Evolutionary conservation across 2,329 filamentous ascomycete genomes (phyloP).

Genomic region (Bertia moriformis): DNA sequence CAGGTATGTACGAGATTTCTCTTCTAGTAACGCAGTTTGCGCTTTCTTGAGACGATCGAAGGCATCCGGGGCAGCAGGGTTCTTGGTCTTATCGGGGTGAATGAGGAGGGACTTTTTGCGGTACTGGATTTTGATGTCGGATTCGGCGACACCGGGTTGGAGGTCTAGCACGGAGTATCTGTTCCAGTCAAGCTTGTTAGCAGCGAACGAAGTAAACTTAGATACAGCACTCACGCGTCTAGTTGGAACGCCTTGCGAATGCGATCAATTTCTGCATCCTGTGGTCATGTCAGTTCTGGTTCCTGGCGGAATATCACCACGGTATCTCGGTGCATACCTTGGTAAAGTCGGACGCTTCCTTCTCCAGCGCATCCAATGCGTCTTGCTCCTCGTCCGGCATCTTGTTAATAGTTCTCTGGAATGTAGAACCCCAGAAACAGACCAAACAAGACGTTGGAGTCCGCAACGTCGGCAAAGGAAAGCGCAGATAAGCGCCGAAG

Average conservation of each 20-base stretch:
- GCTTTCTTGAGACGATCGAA: slow-evolving; percentile 64
- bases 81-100: slow-evolving; percentile 62
- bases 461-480: neutral
- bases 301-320: slow-evolving; percentile 1
- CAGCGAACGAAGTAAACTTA: neutral
- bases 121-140: slow-evolving; percentile 60
- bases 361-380: slow-evolving; percentile 46
- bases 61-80: slow-evolving; percentile 55
- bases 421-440: too few species aligned
- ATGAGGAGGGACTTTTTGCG: slow-evolving; percentile 64
- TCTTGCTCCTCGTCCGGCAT: slow-evolving; percentile 34
- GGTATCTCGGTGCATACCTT: slow-evolving; percentile 30
- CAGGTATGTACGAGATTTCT: slow-evolving; percentile 49
- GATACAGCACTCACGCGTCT: slow-evolving; percentile 53
- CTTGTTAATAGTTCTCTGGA: too few species aligned
- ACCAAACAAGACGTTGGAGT: too few species aligned
- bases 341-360: slow-evolving; percentile 52
- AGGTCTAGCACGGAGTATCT: slow-evolving; percentile 62
- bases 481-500: neutral
- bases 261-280: slow-evolving; percentile 61
- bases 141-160: slow-evolving; percentile 59
- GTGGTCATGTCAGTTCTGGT: slow-evolving; percentile 3
- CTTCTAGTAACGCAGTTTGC: slow-evolving; percentile 51
- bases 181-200: slow-evolving; percentile 1
- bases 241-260: slow-evolving; percentile 57